phyloP scores from a whole-genome alignment of 78 protist species.

The Dictyostelium intermedium region DNA sequence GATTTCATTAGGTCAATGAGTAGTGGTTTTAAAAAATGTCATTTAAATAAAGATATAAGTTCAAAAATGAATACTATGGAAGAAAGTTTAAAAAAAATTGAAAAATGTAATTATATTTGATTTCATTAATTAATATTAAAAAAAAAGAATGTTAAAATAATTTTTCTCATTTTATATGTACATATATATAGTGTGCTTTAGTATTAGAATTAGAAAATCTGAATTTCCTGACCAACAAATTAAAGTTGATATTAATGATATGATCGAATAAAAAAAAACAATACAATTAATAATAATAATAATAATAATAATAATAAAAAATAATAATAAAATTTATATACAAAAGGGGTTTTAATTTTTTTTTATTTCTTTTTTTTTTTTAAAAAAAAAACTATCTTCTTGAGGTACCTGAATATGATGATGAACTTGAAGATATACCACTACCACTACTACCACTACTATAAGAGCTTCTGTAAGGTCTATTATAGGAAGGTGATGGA shows the following conservation, averaged over 20 bases:
- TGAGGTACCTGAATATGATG: slow-evolving; percentile 48
- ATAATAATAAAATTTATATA: neutral
- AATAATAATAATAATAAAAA: neutral
- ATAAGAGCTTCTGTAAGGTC: neutral
- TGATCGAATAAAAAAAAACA: neutral
- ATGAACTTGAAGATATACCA: slow-evolving; percentile 39
- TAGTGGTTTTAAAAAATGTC: neutral
- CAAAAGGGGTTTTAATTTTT: neutral
- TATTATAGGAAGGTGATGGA: neutral
- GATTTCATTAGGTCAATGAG: slow-evolving; percentile 28
- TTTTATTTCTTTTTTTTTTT: neutral
- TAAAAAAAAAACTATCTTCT: slow-evolving; percentile 54
- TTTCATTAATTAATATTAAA: neutral
- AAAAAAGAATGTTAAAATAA: too few species aligned
- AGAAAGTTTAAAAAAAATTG: slow-evolving; percentile 50
- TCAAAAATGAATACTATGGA: slow-evolving; percentile 18
- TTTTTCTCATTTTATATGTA: neutral
- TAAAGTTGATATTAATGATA: neutral
- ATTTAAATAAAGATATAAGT: slow-evolving; percentile 3
- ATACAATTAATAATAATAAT: neutral
- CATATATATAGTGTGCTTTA: slow-evolving; percentile 41
- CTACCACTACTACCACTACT: neutral
- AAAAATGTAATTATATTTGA: slow-evolving; percentile 52
- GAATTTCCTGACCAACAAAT: slow-evolving; percentile 41
- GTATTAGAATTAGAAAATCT: slow-evolving; percentile 50